Conservation (phyloP, 768 basidiomycete species). For the Suillus tomentosus region DNA sequence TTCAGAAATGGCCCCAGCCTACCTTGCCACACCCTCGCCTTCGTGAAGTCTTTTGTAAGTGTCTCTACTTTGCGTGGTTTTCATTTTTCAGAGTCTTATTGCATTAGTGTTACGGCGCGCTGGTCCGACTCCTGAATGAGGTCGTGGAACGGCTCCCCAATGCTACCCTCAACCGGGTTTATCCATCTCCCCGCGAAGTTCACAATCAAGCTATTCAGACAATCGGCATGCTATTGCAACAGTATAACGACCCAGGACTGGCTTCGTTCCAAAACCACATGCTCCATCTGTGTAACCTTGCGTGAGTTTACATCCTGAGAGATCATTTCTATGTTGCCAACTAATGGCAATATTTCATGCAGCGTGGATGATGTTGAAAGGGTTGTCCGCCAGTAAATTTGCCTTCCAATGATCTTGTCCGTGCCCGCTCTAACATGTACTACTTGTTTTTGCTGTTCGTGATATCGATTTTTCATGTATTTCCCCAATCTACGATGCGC, state of each 20-base stretch:
- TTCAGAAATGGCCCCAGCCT: too few relatives aligned
- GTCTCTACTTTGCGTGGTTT: too few relatives aligned
- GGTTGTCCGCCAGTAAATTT: not conserved
- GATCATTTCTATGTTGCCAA: not conserved
- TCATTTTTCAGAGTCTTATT: too few relatives aligned
- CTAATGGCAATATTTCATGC: not conserved
- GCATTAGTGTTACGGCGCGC: too few relatives aligned
- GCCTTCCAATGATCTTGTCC: not conserved
- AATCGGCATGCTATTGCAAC: not conserved
- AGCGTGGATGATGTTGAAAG: not conserved
- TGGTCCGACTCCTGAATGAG: too few relatives aligned
- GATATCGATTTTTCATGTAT: not conserved
- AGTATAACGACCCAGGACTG: not conserved
- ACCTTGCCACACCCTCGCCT: too few relatives aligned
- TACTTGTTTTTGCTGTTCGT: not conserved
- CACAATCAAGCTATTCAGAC: not conserved
- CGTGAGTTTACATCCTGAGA: not conserved
- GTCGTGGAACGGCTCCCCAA: too few relatives aligned
- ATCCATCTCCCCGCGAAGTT: not conserved
- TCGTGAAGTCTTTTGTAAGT: too few relatives aligned
- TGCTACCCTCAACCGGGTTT: not conserved
- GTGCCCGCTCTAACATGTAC: not conserved
- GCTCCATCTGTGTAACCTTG: not conserved
- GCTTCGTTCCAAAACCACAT: not conserved
- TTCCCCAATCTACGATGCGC: not conserved